phyloP scores from a whole-genome alignment of 1,284 basidiomycete species.

The Phenoliferia sp. region DNA sequence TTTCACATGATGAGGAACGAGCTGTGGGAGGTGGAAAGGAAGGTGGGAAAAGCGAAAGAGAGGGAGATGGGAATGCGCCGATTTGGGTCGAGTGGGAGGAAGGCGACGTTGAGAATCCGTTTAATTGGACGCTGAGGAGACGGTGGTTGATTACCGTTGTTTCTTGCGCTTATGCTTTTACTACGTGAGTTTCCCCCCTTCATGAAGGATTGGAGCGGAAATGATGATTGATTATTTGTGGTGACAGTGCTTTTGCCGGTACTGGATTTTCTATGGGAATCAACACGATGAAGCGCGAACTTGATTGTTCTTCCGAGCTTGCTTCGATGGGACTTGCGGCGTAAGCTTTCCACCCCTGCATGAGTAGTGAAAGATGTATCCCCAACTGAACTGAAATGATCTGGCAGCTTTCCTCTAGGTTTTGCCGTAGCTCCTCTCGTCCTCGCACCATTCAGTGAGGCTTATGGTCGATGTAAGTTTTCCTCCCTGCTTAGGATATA shows the following conservation, averaged over 20 bases:
- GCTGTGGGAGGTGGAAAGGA: no score
- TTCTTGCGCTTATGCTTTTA: not conserved
- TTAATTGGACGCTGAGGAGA: not conserved
- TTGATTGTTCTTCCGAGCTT: slow-evolving; percentile 15
- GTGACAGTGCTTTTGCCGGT: not conserved
- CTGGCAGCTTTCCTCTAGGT: slow-evolving; percentile 21
- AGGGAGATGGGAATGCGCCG: not conserved
- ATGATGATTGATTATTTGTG: not conserved
- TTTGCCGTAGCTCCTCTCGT: slow-evolving; percentile 26
- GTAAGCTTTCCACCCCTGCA: not conserved
- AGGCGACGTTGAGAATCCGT: not conserved
- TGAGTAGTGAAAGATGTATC: not conserved
- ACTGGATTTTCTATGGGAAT: not conserved
- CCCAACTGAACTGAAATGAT: not conserved
- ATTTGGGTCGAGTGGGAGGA: not conserved
- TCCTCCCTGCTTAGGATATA: slow-evolving; percentile 10
- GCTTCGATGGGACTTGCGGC: slow-evolving; percentile 20
- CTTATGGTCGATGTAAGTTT: not conserved
- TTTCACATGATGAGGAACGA: no score
- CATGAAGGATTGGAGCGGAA: not conserved
- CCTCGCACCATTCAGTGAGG: slow-evolving; percentile 21
- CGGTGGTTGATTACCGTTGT: not conserved
- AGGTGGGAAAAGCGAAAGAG: not conserved
- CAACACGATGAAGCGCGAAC: not conserved
- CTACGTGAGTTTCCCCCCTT: not conserved